Evolutionary conservation across 2,329 filamentous ascomycete species (phyloP).

Genomic region (Dactylellina drechsleri): DNA sequence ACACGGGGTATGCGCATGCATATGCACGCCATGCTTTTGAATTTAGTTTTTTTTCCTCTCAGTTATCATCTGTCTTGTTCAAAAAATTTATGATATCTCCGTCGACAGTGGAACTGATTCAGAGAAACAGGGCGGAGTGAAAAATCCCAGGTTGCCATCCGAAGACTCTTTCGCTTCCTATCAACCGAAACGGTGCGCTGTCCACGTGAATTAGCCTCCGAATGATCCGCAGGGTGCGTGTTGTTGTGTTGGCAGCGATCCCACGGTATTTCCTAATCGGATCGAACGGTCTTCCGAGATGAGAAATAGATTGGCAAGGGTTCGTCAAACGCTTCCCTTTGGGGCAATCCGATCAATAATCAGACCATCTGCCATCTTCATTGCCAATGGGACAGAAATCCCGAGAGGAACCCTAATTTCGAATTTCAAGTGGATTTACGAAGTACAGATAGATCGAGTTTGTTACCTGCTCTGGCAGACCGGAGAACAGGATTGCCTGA

Average conservation of each 20-base stretch:
- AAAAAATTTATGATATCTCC: too few species aligned
- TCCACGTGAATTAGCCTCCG: slow-evolving; percentile 14
- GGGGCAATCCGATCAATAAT: background rate
- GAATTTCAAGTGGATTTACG: background rate
- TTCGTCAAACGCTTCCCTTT: slow-evolving; percentile 39
- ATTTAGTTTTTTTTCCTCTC: too few species aligned
- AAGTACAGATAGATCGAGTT: background rate
- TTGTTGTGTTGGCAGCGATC: slow-evolving; percentile 20
- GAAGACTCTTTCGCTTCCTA: too few species aligned
- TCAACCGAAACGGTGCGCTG: slow-evolving; percentile 11
- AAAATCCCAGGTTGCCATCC: too few species aligned
- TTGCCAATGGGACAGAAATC: background rate
- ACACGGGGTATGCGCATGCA: too few species aligned
- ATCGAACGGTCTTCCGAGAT: background rate
- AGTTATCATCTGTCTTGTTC: too few species aligned
- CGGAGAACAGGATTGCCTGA: too few species aligned
- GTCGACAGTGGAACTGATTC: too few species aligned
- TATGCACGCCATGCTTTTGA: too few species aligned
- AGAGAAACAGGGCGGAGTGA: too few species aligned
- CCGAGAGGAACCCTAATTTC: background rate
- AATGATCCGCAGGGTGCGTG: slow-evolving; percentile 20
- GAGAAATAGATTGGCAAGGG: slow-evolving; percentile 20
- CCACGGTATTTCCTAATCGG: slow-evolving; percentile 1
- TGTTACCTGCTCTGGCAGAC: too few species aligned
- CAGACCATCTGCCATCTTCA: slow-evolving; percentile 2